Percentiles rank a stretch among this genome's conserved stretches.
Evolutionary conservation across 148 eudicot species (phyloP).

Genomic region (Camellia sinensis): DNA sequence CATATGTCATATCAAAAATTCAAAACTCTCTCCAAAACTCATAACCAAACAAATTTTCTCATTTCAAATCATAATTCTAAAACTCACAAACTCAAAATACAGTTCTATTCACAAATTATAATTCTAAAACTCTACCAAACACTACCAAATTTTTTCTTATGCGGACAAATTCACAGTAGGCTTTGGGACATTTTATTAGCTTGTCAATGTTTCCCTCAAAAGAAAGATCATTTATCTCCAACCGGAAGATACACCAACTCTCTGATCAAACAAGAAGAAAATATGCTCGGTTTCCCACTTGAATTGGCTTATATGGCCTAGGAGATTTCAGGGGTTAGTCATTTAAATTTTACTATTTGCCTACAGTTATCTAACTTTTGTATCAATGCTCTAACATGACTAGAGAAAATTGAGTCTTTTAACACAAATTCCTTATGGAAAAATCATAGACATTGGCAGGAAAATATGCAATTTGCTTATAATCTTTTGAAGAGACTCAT

Average conservation of each 20-base stretch:
- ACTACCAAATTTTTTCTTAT: neutral
- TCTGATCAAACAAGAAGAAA: constrained; percentile 5
- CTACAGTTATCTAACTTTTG: neutral
- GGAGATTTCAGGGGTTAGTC: constrained; percentile 6
- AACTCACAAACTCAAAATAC: no score
- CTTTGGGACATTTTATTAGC: neutral
- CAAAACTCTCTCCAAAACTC: no score
- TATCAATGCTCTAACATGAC: neutral
- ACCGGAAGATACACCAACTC: constrained; percentile 7
- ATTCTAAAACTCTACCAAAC: no score
- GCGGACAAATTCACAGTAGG: neutral
- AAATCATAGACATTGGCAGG: neutral
- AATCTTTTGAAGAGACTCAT: neutral
- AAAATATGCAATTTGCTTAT: neutral
- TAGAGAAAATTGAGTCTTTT: constrained; percentile 4
- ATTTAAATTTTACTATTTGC: neutral
- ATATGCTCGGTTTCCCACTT: neutral
- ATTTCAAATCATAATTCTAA: no score
- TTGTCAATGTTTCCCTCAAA: neutral
- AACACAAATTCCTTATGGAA: neutral
- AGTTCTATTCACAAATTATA: no score
- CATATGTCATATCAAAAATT: no score
- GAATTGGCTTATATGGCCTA: neutral
- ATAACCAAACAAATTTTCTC: no score
- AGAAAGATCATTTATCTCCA: neutral